These are phyloP conservation scores for Fusarium odoratissimum DNA, from an alignment of 2,329 filamentous ascomycete genomes.

Conservation along the genomic window DNA sequence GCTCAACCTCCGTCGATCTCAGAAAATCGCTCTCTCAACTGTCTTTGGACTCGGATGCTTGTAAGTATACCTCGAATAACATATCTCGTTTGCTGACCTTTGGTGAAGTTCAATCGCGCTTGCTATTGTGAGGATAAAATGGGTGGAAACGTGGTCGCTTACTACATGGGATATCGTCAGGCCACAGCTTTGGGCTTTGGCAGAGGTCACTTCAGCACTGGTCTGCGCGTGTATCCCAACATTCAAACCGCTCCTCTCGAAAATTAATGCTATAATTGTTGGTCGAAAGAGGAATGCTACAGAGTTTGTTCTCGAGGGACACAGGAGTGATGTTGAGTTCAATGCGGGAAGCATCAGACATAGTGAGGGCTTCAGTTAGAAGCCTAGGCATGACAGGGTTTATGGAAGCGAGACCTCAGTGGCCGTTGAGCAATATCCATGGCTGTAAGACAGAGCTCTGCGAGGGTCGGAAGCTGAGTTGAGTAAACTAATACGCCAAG, in stretches of 20 bases:
- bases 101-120: constrained; percentile 8
- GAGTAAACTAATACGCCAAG: not conserved
- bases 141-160: not conserved
- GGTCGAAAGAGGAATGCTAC: not conserved
- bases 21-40: constrained; percentile 21
- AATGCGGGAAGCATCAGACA: not conserved
- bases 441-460: not conserved
- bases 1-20: constrained; percentile 10
- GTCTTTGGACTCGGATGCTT: constrained; percentile 28
- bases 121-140: constrained; percentile 24
- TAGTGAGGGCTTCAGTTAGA: not conserved
- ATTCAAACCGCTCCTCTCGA: constrained; percentile 10
- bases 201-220: constrained; percentile 28
- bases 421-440: not conserved
- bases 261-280: not conserved
- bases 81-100: fast-evolving
- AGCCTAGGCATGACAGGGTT: not conserved
- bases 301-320: not conserved
- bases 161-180: constrained; percentile 26
- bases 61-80: not conserved
- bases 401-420: constrained; percentile 19
- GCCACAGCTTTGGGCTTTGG: constrained; percentile 23
- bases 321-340: not conserved
- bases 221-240: constrained; percentile 35
- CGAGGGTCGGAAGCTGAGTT: not conserved